Evolutionary conservation across 2,329 filamentous ascomycete genomes (phyloP), one percentile per base, ranked within the genome.

Genomic region (Aaosphaeria pasadenensis): DNA sequence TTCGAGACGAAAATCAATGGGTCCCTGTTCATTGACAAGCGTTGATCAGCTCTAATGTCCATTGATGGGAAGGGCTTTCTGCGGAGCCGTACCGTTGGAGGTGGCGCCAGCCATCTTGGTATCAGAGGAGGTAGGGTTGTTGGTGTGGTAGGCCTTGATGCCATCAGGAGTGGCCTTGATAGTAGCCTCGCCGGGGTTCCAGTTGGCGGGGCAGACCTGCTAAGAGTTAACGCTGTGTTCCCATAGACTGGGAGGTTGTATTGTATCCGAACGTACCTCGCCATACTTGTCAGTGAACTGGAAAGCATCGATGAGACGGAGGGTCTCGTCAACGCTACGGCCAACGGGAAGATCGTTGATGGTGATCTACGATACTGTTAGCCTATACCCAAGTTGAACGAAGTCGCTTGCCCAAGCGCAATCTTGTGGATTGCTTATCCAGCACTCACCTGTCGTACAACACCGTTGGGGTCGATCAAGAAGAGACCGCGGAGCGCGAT

Each of bases 301-400:
- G 58, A 79, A 74, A 29, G 77, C 77, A 51, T 80, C 77, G 46
- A 80, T 68, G 32, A 79, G 66, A 36, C 83, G 81, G 57, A 84
- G 74, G 2, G 81, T 79, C 72, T 86, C 83, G 63, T 84, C 80
- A 46, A 86, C 83, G 56, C 79, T 77, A 56, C 83, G 81, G 51
- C 83, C 83, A 54, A 86, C 82, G 51, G 82, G 80, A 31, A 84
- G 75, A 59, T 86, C 82, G 70, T 85, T 85, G 73, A 85, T 74
- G 52, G 82, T 84, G 66, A 85, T 83, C 75, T 83, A 57, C 17
- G 17, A 24, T 24, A 24, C 33, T 36, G 33, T 36, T 36, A n/a
- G 33, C 33, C 17, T 24, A 3, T 24, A 3, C 33, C 33, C 33
- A 36, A n/a, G 33, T 36, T n/a, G 33, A 36, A 36, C 7, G 7